phyloP scores from a whole-genome alignment of 495 filamentous ascomycete species.

The Paragyromitra xinjiangensis region DNA sequence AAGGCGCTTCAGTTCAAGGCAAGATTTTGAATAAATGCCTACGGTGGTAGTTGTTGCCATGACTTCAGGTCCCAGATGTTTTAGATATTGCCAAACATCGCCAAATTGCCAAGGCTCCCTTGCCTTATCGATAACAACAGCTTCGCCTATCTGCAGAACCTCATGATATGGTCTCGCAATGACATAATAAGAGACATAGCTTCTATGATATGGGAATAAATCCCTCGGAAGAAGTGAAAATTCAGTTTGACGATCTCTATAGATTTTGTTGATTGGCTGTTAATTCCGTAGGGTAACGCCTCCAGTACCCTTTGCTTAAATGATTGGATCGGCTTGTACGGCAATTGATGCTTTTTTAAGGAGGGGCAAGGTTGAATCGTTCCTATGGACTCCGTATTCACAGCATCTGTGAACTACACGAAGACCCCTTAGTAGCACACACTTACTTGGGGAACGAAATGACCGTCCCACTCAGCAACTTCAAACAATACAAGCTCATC shows the following conservation, averaged over 20 bases:
- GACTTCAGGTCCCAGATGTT: not conserved
- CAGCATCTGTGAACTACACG: not conserved
- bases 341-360: not conserved
- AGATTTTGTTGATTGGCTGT: no score
- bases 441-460: not conserved
- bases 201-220: not conserved
- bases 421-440: not conserved
- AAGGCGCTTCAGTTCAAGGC: not conserved
- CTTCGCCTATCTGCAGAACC: not conserved
- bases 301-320: no score
- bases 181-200: not conserved
- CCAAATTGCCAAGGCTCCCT: slow-evolving; percentile 1
- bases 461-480: not conserved
- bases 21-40: not conserved
- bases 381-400: not conserved
- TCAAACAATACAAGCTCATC: not conserved
- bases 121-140: slow-evolving; percentile 12
- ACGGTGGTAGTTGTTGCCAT: slow-evolving; percentile 7
- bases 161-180: not conserved
- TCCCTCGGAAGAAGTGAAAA: not conserved
- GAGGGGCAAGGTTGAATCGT: not conserved
- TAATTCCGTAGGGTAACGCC: no score
- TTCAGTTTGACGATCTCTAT: no score
- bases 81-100: slow-evolving; percentile 2
- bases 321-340: no score